Percentiles rank a stretch among this genome's conserved stretches.
Evolutionary conservation across 345 rosid species (phyloP).

Genomic region (Boechera divaricarpa): DNA sequence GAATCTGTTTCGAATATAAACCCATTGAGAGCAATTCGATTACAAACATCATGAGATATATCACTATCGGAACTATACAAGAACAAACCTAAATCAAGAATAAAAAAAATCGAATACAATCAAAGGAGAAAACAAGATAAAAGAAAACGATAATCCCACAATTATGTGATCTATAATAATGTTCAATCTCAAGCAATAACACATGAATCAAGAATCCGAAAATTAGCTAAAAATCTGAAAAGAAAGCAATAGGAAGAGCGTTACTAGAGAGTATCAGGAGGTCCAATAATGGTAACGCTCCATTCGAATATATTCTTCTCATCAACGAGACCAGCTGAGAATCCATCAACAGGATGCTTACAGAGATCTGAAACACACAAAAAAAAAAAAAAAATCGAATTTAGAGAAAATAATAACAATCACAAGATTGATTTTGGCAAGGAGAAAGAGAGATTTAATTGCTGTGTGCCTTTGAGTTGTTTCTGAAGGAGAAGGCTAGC

Average conservation of each 20-base stretch:
- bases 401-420: background rate
- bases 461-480: conserved; percentile 75
- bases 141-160: background rate
- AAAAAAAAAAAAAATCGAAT: background rate
- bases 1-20: background rate
- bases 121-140: too few species aligned
- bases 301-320: conserved; percentile 93
- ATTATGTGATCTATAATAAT: background rate
- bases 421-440: background rate
- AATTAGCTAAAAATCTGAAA: background rate
- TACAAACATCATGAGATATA: background rate
- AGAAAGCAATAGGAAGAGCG: conserved; percentile 19
- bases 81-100: background rate
- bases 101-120: too few species aligned
- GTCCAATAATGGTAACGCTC: conserved; percentile 94
- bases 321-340: conserved; percentile 97
- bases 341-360: conserved; percentile 93
- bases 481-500: conserved; percentile 95
- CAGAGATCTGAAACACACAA: conserved; percentile 82
- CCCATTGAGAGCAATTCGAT: background rate
- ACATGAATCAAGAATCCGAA: background rate
- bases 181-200: background rate
- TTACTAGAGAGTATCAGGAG: conserved; percentile 94
- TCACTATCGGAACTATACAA: background rate
- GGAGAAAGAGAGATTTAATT: background rate